Percentiles rank a stretch among this genome's conserved stretches.
phyloP scores from a whole-genome alignment of 345 rosid species.

The Moricandia moricandioides region DNA sequence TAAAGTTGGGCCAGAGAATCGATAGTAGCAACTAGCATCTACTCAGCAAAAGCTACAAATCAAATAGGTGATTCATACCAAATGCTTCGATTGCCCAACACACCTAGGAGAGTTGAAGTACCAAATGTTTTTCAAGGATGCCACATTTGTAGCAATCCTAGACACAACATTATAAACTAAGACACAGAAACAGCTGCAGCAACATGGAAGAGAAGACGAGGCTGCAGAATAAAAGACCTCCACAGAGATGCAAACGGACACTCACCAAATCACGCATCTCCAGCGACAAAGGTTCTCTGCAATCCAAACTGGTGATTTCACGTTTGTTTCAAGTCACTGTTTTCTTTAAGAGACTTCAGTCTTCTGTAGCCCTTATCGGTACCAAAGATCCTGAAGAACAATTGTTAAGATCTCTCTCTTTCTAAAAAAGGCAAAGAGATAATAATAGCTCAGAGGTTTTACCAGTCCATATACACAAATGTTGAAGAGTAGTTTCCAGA shows the following conservation, averaged over 20 bases:
- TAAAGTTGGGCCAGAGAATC: neutral
- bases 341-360: slow-evolving; percentile 64
- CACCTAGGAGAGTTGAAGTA: slow-evolving; percentile 20
- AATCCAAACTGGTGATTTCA: slow-evolving; percentile 13
- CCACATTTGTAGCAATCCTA: slow-evolving; percentile 27
- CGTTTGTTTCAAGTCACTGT: slow-evolving; percentile 27
- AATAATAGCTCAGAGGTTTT: slow-evolving; percentile 26
- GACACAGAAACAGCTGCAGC: slow-evolving; percentile 11
- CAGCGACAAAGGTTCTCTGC: slow-evolving; percentile 19
- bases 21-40: neutral
- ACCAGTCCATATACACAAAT: slow-evolving; percentile 97
- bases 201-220: slow-evolving; percentile 7
- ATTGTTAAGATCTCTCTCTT: neutral
- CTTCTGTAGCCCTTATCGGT: slow-evolving; percentile 92
- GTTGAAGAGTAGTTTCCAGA: slow-evolving; percentile 98
- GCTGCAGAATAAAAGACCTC: slow-evolving; percentile 24
- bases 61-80: too few relatives aligned
- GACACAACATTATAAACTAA: slow-evolving; percentile 14
- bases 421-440: neutral
- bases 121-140: slow-evolving; percentile 1
- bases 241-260: neutral
- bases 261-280: neutral
- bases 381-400: slow-evolving; percentile 76
- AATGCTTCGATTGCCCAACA: slow-evolving; percentile 24
- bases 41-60: too few relatives aligned